Conservation (phyloP, 2,329 filamentous ascomycete species). For the Claviceps africana region DNA sequence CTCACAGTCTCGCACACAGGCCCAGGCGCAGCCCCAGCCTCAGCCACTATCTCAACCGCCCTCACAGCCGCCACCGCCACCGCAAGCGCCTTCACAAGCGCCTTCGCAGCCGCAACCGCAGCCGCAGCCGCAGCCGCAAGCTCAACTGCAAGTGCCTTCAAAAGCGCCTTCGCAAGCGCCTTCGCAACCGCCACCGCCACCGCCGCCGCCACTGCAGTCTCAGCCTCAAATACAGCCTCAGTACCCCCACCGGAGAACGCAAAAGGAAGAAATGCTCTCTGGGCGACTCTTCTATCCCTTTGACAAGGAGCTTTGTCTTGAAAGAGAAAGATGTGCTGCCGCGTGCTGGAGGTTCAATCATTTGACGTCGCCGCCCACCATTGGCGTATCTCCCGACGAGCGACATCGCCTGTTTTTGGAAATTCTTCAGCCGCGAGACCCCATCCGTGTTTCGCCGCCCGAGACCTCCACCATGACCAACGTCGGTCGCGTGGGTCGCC, state of each 20-base stretch:
- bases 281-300: slow-evolving; percentile 70
- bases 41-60: no score
- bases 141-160: slow-evolving; percentile 11
- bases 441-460: slow-evolving; percentile 41
- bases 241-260: slow-evolving; percentile 38
- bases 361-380: slow-evolving; percentile 54
- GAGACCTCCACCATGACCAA: slow-evolving; percentile 37
- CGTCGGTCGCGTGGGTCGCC: slow-evolving; percentile 53
- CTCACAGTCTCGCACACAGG: slow-evolving; percentile 39
- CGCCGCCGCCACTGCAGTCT: slow-evolving; percentile 25
- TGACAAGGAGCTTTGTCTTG: slow-evolving; percentile 61
- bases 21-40: slow-evolving; percentile 15
- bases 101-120: slow-evolving; percentile 24
- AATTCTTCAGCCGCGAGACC: slow-evolving; percentile 51
- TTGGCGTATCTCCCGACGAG: slow-evolving; percentile 55
- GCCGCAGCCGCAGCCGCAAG: background rate
- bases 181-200: background rate
- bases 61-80: slow-evolving; percentile 30
- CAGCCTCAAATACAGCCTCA: slow-evolving; percentile 33
- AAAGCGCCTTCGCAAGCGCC: no score
- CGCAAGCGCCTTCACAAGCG: slow-evolving; percentile 36
- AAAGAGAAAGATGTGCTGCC: slow-evolving; percentile 71
- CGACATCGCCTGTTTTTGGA: slow-evolving; percentile 56
- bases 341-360: slow-evolving; percentile 82
- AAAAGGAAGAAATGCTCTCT: slow-evolving; percentile 82